Evolutionary conservation across 306 rosid species (phyloP), one percentile per base, ranked within the genome.

Genomic region (Medicago ruthenica): DNA sequence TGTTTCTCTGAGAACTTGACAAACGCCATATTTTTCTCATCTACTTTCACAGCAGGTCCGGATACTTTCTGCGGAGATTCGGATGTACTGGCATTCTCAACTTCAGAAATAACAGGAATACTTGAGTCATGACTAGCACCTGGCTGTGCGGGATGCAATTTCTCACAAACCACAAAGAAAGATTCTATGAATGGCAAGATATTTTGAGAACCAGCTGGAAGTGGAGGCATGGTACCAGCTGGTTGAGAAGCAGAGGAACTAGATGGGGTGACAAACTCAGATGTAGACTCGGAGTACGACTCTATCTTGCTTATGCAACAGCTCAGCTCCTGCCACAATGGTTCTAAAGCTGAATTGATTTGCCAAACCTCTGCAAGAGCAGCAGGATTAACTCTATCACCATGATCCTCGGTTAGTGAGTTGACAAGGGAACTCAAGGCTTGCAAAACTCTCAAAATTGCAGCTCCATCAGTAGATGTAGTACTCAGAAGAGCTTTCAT

Each of bases 101-200:
- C 87, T 67, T 92, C 97, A 63, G 97, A 81, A 61, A 85, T 83
- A 57, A 76, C 82, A 76, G 93, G 83, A 83, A 81, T 66, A 72
- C 79, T 78, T 62, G 86, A 76, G 76, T 89, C 98, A 63, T 84
- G 85, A 82, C 81, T 80, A 67, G 88, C 86, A 82, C 92, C 92
- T 20, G 89, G 92, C 74, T 84, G 93, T 51, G 89, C 82, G 67
- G 98, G 98, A 81, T 88, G 99, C 74, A 96, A 82, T 78, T 96
- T 96, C 89, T 96, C 99, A 86, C 97, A 96, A 65, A 92, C 97
- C 74, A 96, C 98, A 84, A 96, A 96, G 90, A 96, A 96, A 15
- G 99, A 96, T 81, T 96, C 99, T 74, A 96, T 96, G 71, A 90
- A 96, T n/a, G 99, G 98, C 76, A 96, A 82, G 53, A 96, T 85